These are phyloP conservation scores for Orbilia brochopaga DNA, from an alignment of 2,329 filamentous ascomycete species.

Conservation along the genomic window DNA sequence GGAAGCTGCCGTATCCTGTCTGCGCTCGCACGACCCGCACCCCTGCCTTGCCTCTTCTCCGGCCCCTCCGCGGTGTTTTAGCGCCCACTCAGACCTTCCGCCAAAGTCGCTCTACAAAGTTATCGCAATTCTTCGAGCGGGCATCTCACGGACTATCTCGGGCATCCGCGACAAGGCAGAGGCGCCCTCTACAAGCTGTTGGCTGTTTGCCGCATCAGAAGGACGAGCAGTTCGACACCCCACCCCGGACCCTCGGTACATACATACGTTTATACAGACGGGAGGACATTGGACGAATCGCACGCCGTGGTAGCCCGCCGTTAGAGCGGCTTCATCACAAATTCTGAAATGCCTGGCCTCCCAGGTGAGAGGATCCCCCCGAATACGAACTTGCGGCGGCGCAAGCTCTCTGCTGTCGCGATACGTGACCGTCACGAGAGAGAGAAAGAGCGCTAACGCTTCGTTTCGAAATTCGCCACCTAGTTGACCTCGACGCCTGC, in stretches of 20 bases:
- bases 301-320: conserved; percentile 33
- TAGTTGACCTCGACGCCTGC: conserved; percentile 95
- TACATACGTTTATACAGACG: conserved; percentile 17
- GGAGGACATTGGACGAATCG: conserved; percentile 41
- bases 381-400: background rate
- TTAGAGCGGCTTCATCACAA: conserved; percentile 38
- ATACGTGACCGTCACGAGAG: conserved; percentile 22
- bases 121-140: conserved; percentile 33
- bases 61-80: conserved; percentile 19
- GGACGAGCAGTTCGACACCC: conserved; percentile 26
- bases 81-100: conserved; percentile 36
- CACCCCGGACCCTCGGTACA: conserved; percentile 36
- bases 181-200: conserved; percentile 23
- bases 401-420: background rate
- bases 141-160: conserved; percentile 22
- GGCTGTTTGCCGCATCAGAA: conserved; percentile 16
- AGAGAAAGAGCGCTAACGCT: conserved; percentile 58
- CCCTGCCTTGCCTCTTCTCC: conserved; percentile 31
- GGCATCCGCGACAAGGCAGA: conserved; percentile 31
- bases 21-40: conserved; percentile 37
- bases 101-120: conserved; percentile 33
- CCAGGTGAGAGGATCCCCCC: conserved; percentile 57
- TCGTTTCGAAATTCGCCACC: conserved; percentile 66
- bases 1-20: conserved; percentile 32
- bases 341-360: conserved; percentile 59